These are phyloP conservation scores for Epichloe sp. DNA, from an alignment of 2,329 filamentous ascomycete species.

Conservation along the genomic window DNA sequence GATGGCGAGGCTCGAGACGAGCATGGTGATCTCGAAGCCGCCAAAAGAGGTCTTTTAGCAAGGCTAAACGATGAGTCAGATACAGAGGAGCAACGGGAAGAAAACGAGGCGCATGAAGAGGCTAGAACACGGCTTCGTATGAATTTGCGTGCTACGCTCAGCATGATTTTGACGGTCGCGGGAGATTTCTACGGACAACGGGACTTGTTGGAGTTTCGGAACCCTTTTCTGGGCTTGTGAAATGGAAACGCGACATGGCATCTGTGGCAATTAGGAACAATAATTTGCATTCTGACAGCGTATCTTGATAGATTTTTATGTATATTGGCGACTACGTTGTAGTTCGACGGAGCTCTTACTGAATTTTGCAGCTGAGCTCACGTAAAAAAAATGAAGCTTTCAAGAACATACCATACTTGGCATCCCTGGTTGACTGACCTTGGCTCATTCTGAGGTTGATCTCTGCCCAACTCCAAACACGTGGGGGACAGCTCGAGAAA, in stretches of 20 bases:
- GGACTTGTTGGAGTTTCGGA: conserved; percentile 66
- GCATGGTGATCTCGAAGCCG: conserved; percentile 28
- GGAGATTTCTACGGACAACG: conserved; percentile 84
- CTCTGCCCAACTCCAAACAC: not conserved
- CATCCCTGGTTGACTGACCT: not conserved
- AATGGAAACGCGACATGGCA: not conserved
- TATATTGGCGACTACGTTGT: too few relatives aligned
- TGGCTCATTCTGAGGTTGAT: not conserved
- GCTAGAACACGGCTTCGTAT: conserved; percentile 24
- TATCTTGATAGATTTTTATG: too few relatives aligned
- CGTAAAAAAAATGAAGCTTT: too few relatives aligned
- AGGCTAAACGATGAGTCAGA: conserved; percentile 21
- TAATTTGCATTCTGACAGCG: too few relatives aligned
- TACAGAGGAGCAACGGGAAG: conserved; percentile 16
- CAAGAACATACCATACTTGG: too few relatives aligned
- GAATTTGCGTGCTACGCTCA: conserved; percentile 59
- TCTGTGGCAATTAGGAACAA: too few relatives aligned
- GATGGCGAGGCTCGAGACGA: conserved; percentile 20
- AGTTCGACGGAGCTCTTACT: too few relatives aligned
- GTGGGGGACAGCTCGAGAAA: not conserved
- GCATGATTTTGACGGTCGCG: conserved; percentile 81
- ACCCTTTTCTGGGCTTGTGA: conserved; percentile 40
- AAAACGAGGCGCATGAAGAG: conserved; percentile 12
- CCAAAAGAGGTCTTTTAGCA: conserved; percentile 35
- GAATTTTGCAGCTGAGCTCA: too few relatives aligned